Evolutionary conservation across 495 filamentous ascomycete species (phyloP), one percentile per base, ranked within the genome.

Genomic region (Penicillium goetzii): DNA sequence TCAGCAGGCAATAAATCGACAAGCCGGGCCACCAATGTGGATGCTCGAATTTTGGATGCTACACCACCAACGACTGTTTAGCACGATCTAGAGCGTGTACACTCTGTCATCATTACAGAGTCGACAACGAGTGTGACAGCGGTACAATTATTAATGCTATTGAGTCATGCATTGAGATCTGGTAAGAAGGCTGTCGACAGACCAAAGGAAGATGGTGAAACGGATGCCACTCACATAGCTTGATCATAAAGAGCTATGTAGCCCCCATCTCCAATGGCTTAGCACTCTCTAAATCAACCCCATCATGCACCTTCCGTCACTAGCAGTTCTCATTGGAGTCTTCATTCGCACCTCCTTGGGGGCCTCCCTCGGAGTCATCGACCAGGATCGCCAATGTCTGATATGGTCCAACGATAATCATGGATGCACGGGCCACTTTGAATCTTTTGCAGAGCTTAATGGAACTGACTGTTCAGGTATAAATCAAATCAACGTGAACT

Each of bases 401-500:
- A 63, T 63, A 59, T 64, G 30, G 49, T 64, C 57, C 3, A 41
- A 60, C 32, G 51, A 60, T 56, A 64, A 60, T 32, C 14, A 64
- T 56, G 52, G 21, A 36, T 60, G 57, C 33, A 64, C 57, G 1
- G 62, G 62, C 11, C 60, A 60, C 52, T 64, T 51, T 34, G 52
- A 51, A 50, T n/a, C 57, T n/a, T 64, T 64, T 60, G 50, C 36
- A 4, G 17, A 47, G 26, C 41, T 64, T 14, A 38, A 64, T 38
- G 57, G 57, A 60, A 36, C 34, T 5, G 62, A 64, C 23, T 64
- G 40, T 36, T 60, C 50, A 38, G 32, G 62, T 64, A 56, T 26
- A 2, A 17, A 41, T 28, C n/a, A n/a, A n/a, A n/a, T n/a, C n/a
- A n/a, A n/a, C n/a, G n/a, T 17, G 11, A 15, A 41, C 9, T 14